Evolutionary conservation across 179 eudicot species (phyloP).

Genomic region (Camellia oleifera): DNA sequence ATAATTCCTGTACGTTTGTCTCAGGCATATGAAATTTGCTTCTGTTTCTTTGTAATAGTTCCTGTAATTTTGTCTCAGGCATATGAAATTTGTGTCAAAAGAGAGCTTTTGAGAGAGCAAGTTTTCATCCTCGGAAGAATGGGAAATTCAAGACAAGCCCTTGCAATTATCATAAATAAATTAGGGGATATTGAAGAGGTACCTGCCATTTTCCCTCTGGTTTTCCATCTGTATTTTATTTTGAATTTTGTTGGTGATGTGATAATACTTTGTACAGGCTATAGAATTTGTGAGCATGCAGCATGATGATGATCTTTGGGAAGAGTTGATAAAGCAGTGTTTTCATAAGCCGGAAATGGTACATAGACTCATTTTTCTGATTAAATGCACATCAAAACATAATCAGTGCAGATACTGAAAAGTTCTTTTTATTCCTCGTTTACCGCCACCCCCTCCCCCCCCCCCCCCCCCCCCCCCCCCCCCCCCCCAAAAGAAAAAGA

Average conservation of each 20-base stretch:
- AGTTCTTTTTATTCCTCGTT: too few relatives aligned
- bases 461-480: too few relatives aligned
- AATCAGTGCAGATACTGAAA: background rate
- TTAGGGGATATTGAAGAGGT: constrained; percentile 96
- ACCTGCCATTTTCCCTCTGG: background rate
- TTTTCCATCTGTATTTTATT: constrained; percentile 9
- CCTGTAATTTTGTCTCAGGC: constrained; percentile 52
- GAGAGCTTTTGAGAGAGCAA: constrained; percentile 70
- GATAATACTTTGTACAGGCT: constrained; percentile 57
- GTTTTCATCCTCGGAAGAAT: constrained; percentile 92
- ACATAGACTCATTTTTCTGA: constrained; percentile 20
- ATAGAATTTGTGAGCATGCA: constrained; percentile 93
- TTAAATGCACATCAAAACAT: background rate
- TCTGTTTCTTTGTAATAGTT: background rate
- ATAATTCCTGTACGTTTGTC: background rate
- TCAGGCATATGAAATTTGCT: background rate
- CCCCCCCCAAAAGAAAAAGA: too few relatives aligned
- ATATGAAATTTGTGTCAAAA: constrained; percentile 73
- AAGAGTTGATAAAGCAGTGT: constrained; percentile 81
- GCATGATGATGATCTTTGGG: constrained; percentile 97
- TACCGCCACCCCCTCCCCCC: too few relatives aligned
- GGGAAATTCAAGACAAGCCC: constrained; percentile 92
- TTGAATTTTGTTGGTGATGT: constrained; percentile 17
- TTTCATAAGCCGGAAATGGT: constrained; percentile 97
- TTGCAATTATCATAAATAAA: constrained; percentile 79